These are phyloP conservation scores for Sarocladiaceae sp. DNA, from an alignment of 2,329 filamentous ascomycete species.

Conservation along the genomic window DNA sequence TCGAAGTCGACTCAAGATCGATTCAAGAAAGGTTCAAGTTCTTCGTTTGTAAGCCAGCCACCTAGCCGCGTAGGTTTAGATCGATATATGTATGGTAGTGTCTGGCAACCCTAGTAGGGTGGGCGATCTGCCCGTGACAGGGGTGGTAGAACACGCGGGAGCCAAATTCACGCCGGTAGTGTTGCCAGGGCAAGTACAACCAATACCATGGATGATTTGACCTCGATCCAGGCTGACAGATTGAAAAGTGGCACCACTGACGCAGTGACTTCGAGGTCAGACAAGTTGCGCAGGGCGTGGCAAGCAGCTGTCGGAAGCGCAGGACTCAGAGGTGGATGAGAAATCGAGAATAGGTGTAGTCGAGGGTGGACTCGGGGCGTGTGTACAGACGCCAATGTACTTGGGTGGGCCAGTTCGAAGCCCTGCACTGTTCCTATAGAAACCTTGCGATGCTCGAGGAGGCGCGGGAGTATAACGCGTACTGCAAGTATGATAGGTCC, in stretches of 20 bases:
- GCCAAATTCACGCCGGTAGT: neutral
- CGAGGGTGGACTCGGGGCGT: neutral
- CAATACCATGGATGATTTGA: neutral
- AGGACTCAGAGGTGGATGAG: neutral
- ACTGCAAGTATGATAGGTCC: neutral
- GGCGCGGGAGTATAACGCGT: neutral
- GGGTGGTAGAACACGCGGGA: neutral
- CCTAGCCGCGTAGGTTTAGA: neutral
- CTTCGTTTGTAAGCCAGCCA: neutral
- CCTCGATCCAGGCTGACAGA: neutral
- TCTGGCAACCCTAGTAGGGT: neutral
- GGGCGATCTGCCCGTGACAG: neutral
- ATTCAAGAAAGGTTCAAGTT: neutral
- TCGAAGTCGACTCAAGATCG: neutral
- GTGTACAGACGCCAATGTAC: neutral
- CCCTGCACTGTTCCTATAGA: neutral
- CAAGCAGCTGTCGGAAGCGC: neutral
- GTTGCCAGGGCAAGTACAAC: neutral
- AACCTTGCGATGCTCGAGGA: neutral
- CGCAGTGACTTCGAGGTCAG: too few species aligned
- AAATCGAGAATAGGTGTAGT: neutral
- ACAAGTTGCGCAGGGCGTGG: neutral
- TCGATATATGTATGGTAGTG: neutral
- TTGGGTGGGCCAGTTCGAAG: neutral
- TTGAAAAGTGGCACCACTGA: neutral